Percentiles rank a stretch among this genome's conserved stretches.
Evolutionary conservation across 1,284 basidiomycete genomes (phyloP).

Genomic region (Cryptococcus neoformans): DNA sequence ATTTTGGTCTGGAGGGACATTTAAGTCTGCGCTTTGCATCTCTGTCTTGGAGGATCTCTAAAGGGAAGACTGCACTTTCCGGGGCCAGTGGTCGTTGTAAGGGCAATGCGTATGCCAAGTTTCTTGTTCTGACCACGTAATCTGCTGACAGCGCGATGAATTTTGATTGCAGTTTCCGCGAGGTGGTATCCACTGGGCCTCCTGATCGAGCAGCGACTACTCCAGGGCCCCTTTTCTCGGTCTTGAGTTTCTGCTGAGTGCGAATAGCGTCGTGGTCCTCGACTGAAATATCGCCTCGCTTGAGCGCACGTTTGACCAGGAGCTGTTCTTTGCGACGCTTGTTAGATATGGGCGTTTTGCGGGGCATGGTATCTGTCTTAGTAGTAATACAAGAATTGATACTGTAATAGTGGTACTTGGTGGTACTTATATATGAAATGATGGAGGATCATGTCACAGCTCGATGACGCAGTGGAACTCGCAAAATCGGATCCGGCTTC

Average conservation of each 20-base stretch:
- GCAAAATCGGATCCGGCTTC: slow-evolving; percentile 1
- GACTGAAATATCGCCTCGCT: slow-evolving; percentile 62
- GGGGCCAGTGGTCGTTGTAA: slow-evolving; percentile 61
- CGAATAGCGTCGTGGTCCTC: slow-evolving; percentile 19
- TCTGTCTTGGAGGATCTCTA: slow-evolving; percentile 21
- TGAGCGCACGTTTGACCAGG: slow-evolving; percentile 72
- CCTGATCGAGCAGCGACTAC: slow-evolving; percentile 4
- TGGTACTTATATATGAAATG: not conserved
- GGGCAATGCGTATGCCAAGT: slow-evolving; percentile 56
- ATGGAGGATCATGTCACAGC: not conserved
- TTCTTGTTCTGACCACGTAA: slow-evolving; percentile 64
- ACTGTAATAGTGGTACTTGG: not conserved
- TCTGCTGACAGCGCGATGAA: slow-evolving; percentile 63
- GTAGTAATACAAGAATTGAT: not conserved
- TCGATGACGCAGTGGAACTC: not conserved
- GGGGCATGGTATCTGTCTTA: slow-evolving; percentile 18
- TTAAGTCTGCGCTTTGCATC: slow-evolving; percentile 45
- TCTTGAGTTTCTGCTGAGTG: slow-evolving; percentile 9
- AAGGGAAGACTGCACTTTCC: slow-evolving; percentile 52
- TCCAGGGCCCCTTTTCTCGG: slow-evolving; percentile 12
- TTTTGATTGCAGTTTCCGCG: slow-evolving; percentile 59
- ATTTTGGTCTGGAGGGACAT: slow-evolving; percentile 74
- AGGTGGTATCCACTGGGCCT: not conserved
- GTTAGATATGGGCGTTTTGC: slow-evolving; percentile 50
- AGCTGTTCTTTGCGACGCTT: slow-evolving; percentile 67